Conservation (phyloP, 176 grass and related monocot species). For the Musa troglodytarum region DNA sequence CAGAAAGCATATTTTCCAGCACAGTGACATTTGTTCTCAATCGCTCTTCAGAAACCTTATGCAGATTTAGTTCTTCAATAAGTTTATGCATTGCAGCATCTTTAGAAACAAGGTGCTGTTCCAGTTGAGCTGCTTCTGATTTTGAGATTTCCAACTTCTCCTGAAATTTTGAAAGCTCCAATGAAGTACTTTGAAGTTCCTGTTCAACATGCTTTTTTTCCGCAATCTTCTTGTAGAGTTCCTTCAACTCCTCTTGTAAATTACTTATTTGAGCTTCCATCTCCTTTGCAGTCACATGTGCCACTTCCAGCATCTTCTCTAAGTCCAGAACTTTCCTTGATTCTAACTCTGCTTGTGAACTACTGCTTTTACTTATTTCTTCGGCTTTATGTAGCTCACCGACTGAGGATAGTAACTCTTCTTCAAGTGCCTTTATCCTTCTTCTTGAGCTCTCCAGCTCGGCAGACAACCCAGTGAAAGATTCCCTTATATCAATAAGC, state of each 20-base stretch:
- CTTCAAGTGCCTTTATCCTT: constrained; percentile 53
- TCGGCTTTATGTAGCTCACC: constrained; percentile 46
- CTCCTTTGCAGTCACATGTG: constrained; percentile 47
- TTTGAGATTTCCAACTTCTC: constrained; percentile 60
- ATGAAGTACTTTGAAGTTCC: constrained; percentile 40
- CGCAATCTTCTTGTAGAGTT: constrained; percentile 36
- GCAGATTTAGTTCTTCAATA: constrained; percentile 51
- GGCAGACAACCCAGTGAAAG: constrained; percentile 34
- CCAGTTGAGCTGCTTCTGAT: constrained; percentile 49
- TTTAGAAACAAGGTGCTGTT: constrained; percentile 55
- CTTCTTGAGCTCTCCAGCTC: constrained; percentile 57
- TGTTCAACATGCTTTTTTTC: constrained; percentile 58
- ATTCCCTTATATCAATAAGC: constrained; percentile 40
- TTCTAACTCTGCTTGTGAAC: constrained; percentile 50
- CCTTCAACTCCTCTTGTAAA: constrained; percentile 63
- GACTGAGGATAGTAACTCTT: constrained; percentile 36
- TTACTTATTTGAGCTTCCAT: constrained; percentile 53
- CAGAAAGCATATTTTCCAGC: constrained; percentile 50
- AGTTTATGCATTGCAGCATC: constrained; percentile 48
- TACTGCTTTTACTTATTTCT: constrained; percentile 53
- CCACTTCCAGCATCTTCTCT: constrained; percentile 55
- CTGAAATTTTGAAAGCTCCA: constrained; percentile 49
- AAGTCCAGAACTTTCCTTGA: constrained; percentile 59
- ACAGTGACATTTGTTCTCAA: constrained; percentile 42
- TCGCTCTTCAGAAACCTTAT: constrained; percentile 50